Percentiles rank a stretch among this genome's conserved stretches.
Conservation (phyloP, 1,139 yeast species). For the Protomyces gravidus region DNA sequence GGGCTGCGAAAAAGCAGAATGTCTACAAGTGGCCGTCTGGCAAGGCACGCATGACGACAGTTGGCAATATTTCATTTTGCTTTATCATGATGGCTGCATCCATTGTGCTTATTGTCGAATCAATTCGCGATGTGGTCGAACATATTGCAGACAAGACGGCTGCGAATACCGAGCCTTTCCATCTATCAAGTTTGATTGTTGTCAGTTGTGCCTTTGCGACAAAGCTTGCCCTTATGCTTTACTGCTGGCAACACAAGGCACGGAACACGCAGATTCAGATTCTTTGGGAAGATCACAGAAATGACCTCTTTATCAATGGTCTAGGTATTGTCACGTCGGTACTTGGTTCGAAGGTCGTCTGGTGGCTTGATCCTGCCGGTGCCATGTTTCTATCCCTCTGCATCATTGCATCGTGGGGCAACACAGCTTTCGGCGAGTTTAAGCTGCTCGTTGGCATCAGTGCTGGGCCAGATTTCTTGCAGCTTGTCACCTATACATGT, state of each 20-base stretch:
- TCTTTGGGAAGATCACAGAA: constrained; percentile 34
- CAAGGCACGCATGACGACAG: constrained; percentile 33
- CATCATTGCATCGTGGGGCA: constrained; percentile 31
- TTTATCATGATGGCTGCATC: constrained; percentile 34
- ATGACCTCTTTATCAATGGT: constrained; percentile 34
- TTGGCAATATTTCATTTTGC: constrained; percentile 33
- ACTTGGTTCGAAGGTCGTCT: constrained; percentile 31
- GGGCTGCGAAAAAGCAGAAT: constrained; percentile 31
- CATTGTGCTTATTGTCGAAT: constrained; percentile 32
- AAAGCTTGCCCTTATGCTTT: constrained; percentile 31
- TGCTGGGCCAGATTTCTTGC: constrained; percentile 31
- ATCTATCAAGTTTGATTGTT: constrained; percentile 31
- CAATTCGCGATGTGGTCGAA: constrained; percentile 30
- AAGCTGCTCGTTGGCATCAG: constrained; percentile 33
- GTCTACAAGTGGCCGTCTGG: constrained; percentile 33
- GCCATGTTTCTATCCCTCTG: constrained; percentile 32
- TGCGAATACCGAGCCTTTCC: constrained; percentile 8
- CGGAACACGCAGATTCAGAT: constrained; percentile 31
- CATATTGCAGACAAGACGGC: constrained; percentile 13
- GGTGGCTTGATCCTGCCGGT: constrained; percentile 35
- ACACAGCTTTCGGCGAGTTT: constrained; percentile 32
- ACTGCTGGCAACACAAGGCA: constrained; percentile 32
- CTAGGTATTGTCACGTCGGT: constrained; percentile 34
- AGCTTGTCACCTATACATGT: constrained; percentile 33
- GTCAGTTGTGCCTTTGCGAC: constrained; percentile 32